Conservation (phyloP, 1,284 basidiomycete genomes). For the Rhodotorula glutinis region DNA sequence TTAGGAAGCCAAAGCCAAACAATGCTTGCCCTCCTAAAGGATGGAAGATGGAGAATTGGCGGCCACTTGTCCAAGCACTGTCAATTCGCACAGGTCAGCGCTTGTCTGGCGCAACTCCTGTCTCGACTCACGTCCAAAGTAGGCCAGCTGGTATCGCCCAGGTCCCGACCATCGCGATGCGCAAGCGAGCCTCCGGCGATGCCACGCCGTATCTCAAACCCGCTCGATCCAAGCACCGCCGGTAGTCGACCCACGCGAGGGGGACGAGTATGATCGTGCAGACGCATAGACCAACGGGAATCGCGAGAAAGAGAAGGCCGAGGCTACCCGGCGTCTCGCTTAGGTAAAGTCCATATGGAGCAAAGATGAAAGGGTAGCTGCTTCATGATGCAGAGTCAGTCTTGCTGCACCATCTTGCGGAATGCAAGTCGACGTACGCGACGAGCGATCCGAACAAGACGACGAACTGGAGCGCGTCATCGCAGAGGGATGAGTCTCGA, state of each 20-base stretch:
- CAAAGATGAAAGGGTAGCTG: slow-evolving; percentile 17
- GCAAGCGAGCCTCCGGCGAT: slow-evolving; percentile 15
- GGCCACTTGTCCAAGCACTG: slow-evolving; percentile 15
- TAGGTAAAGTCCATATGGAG: slow-evolving; percentile 7
- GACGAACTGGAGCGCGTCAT: slow-evolving; percentile 6
- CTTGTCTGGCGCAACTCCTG: no score
- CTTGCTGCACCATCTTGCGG: no score
- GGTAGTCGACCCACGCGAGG: neutral
- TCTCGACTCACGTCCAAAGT: slow-evolving; percentile 5
- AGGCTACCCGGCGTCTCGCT: neutral
- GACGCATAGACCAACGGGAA: slow-evolving; percentile 19
- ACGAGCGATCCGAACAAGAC: slow-evolving; percentile 29
- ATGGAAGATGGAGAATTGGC: neutral
- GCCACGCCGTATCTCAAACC: neutral
- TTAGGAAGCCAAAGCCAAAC: slow-evolving; percentile 15
- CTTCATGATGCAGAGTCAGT: neutral
- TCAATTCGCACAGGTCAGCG: neutral
- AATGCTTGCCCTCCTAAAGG: slow-evolving; percentile 15
- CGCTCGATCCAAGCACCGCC: neutral
- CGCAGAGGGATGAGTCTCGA: neutral
- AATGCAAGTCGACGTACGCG: neutral
- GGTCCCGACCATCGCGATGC: slow-evolving; percentile 24
- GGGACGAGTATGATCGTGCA: neutral
- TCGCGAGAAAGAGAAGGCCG: slow-evolving; percentile 24
- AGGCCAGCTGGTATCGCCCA: slow-evolving; percentile 15